Conservation (phyloP, 2,329 filamentous ascomycete species). For the Colletotrichum scovillei region DNA sequence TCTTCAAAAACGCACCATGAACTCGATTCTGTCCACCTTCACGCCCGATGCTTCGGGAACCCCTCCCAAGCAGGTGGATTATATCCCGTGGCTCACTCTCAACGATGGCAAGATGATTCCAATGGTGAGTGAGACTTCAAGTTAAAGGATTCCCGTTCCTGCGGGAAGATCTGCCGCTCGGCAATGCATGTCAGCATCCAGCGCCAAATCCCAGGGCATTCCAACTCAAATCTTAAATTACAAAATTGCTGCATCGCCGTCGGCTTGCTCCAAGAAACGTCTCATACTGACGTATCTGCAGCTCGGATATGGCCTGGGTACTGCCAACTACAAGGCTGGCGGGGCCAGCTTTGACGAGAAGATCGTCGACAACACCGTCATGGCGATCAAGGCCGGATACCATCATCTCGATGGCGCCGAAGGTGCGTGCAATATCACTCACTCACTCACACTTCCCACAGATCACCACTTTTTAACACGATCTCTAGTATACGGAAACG, state of each 20-base stretch:
- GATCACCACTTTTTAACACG: constrained; percentile 27
- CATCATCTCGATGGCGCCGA: constrained; percentile 81
- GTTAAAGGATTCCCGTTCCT: neutral
- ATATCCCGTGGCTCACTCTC: constrained; percentile 72
- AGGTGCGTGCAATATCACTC: constrained; percentile 52
- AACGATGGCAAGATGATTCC: constrained; percentile 81
- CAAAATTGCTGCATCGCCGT: neutral
- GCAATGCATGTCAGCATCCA: constrained; percentile 16
- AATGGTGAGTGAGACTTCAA: constrained; percentile 58
- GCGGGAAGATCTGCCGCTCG: neutral
- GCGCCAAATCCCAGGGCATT: neutral
- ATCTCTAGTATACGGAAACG: constrained; percentile 68
- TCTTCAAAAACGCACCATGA: constrained; percentile 46
- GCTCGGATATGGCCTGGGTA: constrained; percentile 80
- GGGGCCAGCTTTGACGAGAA: constrained; percentile 66
- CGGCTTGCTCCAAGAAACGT: neutral
- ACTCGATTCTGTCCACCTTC: constrained; percentile 53
- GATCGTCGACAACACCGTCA: constrained; percentile 61
- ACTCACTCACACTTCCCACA: neutral
- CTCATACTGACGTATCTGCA: constrained; percentile 43
- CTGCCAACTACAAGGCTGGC: constrained; percentile 70
- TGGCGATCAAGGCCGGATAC: constrained; percentile 76
- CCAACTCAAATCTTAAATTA: neutral
- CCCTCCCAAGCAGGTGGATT: constrained; percentile 52
- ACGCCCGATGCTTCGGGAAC: constrained; percentile 52